Evolutionary conservation across 306 rosid species (phyloP), one percentile per base, ranked within the genome.

Genomic region (Gleditsia sinensis): DNA sequence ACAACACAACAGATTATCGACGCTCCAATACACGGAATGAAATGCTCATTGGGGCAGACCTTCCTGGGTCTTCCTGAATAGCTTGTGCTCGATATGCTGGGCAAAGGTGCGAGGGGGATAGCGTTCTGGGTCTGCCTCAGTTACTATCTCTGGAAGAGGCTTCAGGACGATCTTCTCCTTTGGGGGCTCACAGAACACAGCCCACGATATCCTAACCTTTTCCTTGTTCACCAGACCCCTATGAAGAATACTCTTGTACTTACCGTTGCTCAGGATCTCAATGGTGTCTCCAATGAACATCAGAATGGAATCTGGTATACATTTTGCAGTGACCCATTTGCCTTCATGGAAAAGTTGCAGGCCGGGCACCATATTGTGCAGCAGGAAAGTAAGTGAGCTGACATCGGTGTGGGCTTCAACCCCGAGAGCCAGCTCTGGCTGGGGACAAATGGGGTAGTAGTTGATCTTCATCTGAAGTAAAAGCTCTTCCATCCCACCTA

Each of bases 361-460:
- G 61, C 98, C 98, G 2, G 98, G 98, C 12, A 92, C 96, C 98
- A 92, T 92, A 49, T 92, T 92, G 75, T 92, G 98, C 19, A 92
- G 85, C 55, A 92, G 78, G 85, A 92, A 92, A 66, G 98, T 88
- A 4, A 92, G 94, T 2, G 96, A 87, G 32, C 96, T 86, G 0
- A 92, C 45, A 28, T 92, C 98, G 0, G 98, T 92, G 75, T 92
- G 98, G 0, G 98, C 98, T 78, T 92, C 98, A 10, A 88, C 96
- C 0, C 98, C 98, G 0, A 92, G 87, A 33, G 98, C 96, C 2
- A 92, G 85, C 24, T 92, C 94, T 9, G 98, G 98, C 42, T 92
- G 96, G 36, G 98, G 98, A 67, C 98, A 92, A 36, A 43, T 82
- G 1, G 98, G 98, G 80, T 92, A 92, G 46, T 92, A 92, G 63